Base-by-base conservation (phyloP, 805 yeast genomes). In the Torulaspora quercuum region DNA sequence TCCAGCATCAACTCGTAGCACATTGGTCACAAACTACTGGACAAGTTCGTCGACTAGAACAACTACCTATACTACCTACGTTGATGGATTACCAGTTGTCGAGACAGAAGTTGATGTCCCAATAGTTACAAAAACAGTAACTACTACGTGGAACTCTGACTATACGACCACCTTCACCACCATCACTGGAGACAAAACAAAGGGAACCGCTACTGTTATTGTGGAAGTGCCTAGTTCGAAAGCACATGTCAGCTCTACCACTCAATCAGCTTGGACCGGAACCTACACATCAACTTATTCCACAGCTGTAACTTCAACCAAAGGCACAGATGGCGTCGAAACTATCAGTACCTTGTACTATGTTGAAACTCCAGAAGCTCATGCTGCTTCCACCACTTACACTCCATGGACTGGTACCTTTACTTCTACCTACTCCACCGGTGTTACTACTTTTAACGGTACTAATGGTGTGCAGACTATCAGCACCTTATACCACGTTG, bases 191-290 rank as follows among this genome's bases (percentile, higher is more conserved):
- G 39, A 34, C 15, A 34, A 27, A 5, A 39, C 42, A 3, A 19
- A 11, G 3, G 42, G 42, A 5, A 39, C 42, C 16, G 42, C 42
- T 4, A 39, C 42, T 6, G 42, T 39, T 24, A 17, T 39, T n/a
- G 30, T 39, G n/a, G 42, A 39, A 11, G 42, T 39, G 19, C 42
- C 42, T 15, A 33, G 33, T 16, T 25, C 27, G 10, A 37, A 25
- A 26, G 30, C 35, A 41, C 9, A 41, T 45, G 8, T 39, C 23
- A 26, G 44, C 25, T 24, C 45, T 7, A 41, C 46, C 2, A 39
- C 45, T 5, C 29, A 31, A 17, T 36, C 32, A 2, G 33, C 42
- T 21, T 48, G 52, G 49, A 41, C 41, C 21, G 48, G 52, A 17
- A 22, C 37, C 7, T 21, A 17, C 13, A 43, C 52, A 1, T 26